Evolutionary conservation across 1,139 yeast genomes (phyloP).

Genomic region (Zygosaccharomyces pseudobailii): DNA sequence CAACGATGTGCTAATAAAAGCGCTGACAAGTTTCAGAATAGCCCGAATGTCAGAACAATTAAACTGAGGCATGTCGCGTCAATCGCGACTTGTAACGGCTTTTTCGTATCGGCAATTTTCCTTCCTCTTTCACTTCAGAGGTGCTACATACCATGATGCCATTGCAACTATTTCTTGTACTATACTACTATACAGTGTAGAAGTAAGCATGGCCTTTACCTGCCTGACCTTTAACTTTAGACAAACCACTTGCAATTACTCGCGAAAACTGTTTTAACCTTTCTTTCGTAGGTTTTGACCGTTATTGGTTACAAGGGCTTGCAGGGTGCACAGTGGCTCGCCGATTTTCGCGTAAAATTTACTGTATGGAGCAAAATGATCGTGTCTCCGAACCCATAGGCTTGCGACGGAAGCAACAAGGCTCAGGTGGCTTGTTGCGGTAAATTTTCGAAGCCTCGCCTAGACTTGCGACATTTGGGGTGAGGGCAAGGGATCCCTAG

Average conservation of each 20-base stretch:
- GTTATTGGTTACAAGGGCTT: not conserved
- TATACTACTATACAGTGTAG: not conserved
- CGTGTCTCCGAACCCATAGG: not conserved
- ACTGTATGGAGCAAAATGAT: constrained; percentile 3
- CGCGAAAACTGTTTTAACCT: not conserved
- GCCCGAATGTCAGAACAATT: not conserved
- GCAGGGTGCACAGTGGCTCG: constrained; percentile 2
- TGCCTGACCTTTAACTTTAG: not conserved
- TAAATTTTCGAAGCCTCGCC: not conserved
- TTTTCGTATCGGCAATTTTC: not conserved
- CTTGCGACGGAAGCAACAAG: not conserved
- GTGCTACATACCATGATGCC: not conserved
- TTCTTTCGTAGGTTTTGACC: not conserved
- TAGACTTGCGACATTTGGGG: not conserved
- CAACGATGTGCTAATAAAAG: not conserved
- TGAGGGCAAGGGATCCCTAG: constrained; percentile 3
- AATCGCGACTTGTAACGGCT: not conserved
- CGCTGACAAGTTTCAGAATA: not conserved
- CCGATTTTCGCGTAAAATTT: constrained; percentile 5
- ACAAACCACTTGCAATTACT: not conserved
- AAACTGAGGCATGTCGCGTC: not conserved
- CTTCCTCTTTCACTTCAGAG: not conserved
- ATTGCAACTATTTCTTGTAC: not conserved
- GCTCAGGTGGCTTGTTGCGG: constrained; percentile 1
- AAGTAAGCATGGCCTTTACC: not conserved